Evolutionary conservation across 1,139 yeast species (phyloP).

Genomic region (Lodderomyces margitis): DNA sequence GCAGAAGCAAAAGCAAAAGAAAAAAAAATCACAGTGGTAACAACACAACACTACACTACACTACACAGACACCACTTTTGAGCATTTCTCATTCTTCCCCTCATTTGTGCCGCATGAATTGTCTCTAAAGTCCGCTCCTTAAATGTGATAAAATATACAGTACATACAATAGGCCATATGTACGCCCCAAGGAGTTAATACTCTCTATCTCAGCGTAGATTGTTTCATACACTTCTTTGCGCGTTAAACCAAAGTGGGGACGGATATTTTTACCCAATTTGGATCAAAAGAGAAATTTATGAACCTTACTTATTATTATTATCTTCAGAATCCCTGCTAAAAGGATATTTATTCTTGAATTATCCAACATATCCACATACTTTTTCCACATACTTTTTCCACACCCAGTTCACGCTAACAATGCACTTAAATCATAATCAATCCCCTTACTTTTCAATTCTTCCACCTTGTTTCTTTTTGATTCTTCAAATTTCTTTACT

Average conservation of each 20-base stretch:
- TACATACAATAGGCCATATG: no score
- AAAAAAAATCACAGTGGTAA: neutral
- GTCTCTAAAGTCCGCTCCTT: neutral
- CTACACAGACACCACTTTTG: no score
- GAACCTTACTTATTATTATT: constrained; percentile 1
- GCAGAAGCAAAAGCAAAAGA: no score
- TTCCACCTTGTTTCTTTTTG: constrained; percentile 43
- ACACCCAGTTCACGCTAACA: constrained; percentile 9
- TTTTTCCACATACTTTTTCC: no score
- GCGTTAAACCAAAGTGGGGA: no score
- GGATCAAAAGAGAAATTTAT: no score
- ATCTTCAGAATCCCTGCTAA: neutral
- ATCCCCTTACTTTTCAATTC: constrained; percentile 56
- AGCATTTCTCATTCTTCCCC: neutral
- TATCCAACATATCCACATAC: constrained; percentile 1
- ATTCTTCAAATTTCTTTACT: constrained; percentile 43
- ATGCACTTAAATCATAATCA: constrained; percentile 31
- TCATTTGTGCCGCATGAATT: neutral
- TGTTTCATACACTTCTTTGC: no score
- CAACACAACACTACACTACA: no score
- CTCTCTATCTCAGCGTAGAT: no score
- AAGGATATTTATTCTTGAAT: neutral
- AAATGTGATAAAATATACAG: neutral
- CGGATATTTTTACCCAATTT: neutral
- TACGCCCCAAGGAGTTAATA: neutral